A percentile compares a stretch with the other conserved stretches of the same genome.
These are phyloP conservation scores for Neopestalotiopsis sp. DNA, from an alignment of 2,329 filamentous ascomycete genomes.

Conservation along the genomic window DNA sequence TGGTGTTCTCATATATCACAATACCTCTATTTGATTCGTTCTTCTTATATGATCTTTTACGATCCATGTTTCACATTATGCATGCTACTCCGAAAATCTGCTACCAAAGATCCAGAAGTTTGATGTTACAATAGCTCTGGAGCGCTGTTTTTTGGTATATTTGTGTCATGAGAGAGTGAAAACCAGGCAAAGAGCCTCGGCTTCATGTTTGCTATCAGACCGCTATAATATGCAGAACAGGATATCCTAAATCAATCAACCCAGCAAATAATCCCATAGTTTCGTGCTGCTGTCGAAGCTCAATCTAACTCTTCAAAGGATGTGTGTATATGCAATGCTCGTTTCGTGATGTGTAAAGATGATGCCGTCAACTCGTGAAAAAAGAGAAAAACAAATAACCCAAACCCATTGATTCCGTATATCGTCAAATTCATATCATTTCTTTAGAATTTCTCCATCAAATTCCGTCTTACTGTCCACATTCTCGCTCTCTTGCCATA, in stretches of 20 bases:
- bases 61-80: too few species aligned
- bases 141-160: neutral
- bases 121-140: too few species aligned
- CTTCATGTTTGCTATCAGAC: neutral
- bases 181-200: neutral
- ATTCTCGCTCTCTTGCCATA: constrained; percentile 89
- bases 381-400: neutral
- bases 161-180: neutral
- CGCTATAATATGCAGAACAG: neutral
- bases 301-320: neutral
- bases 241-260: neutral
- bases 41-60: too few species aligned
- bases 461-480: constrained; percentile 88
- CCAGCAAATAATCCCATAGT: neutral
- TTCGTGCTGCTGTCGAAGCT: neutral
- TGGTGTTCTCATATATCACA: too few species aligned
- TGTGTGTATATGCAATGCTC: neutral
- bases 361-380: neutral
- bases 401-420: neutral
- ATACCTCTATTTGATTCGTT: too few species aligned
- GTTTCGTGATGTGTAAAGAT: neutral
- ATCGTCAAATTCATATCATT: neutral
- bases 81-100: too few species aligned
- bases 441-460: constrained; percentile 77
- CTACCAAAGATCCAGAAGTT: too few species aligned